A percentile compares a stretch with the other conserved stretches of the same genome.
These are phyloP conservation scores for Henckelia pumila DNA, from an alignment of 257 asterid species.

Conservation along the genomic window DNA sequence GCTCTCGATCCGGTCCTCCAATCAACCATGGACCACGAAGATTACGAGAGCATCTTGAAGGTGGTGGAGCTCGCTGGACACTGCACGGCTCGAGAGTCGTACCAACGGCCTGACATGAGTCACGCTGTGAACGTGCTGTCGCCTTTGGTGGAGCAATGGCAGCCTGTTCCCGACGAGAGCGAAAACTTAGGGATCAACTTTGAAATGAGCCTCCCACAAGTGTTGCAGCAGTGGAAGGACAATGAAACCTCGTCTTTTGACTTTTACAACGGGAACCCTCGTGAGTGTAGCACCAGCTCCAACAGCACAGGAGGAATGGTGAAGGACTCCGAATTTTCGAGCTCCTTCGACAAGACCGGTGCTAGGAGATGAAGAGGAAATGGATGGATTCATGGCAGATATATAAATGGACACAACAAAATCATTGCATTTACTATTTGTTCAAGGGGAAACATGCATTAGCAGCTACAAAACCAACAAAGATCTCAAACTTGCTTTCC, in stretches of 20 bases:
- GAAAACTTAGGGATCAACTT: constrained; percentile 37
- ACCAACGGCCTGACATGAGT: constrained; percentile 77
- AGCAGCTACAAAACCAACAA: too few species aligned
- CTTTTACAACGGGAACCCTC: constrained; percentile 25
- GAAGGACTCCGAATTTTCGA: background rate
- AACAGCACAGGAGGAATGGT: constrained; percentile 9
- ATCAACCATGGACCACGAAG: constrained; percentile 44
- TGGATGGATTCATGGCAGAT: background rate
- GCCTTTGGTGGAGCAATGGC: constrained; percentile 77
- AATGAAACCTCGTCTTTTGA: constrained; percentile 36
- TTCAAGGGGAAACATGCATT: too few species aligned
- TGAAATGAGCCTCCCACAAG: constrained; percentile 58
- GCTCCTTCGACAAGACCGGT: background rate
- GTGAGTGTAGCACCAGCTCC: constrained; percentile 23
- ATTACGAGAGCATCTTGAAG: constrained; percentile 44
- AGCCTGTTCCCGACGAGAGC: constrained; percentile 37
- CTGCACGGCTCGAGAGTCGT: constrained; percentile 68
- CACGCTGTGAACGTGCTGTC: constrained; percentile 67
- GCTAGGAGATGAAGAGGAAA: background rate
- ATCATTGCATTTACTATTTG: too few species aligned
- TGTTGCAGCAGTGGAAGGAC: constrained; percentile 65
- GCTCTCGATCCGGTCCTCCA: constrained; percentile 47
- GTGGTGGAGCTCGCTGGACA: constrained; percentile 76
- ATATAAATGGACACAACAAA: too few species aligned
- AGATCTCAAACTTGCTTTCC: too few species aligned